A percentile compares a stretch with the other conserved stretches of the same genome.
These are phyloP conservation scores for Colletotrichum cuscutae DNA, from an alignment of 2,329 filamentous ascomycete species.

Conservation along the genomic window DNA sequence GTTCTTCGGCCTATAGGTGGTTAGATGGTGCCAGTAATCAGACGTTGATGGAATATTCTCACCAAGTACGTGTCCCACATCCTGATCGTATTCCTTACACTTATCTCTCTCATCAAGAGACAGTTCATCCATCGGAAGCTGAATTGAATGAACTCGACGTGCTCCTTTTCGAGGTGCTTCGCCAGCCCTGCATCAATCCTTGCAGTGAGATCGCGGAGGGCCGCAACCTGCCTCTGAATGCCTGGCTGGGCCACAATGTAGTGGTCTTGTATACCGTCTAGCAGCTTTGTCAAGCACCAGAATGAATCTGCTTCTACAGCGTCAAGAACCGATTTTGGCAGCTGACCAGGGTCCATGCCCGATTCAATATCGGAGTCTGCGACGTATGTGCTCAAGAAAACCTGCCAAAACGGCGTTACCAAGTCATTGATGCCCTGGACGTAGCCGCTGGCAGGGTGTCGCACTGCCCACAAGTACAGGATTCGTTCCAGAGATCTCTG, in stretches of 20 bases:
- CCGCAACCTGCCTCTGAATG: conserved; percentile 92
- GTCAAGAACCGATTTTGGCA: conserved; percentile 90
- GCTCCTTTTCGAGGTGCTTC: conserved; percentile 88
- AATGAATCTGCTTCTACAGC: conserved; percentile 98
- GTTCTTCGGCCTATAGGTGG: conserved; percentile 83
- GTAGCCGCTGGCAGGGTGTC: conserved; percentile 96
- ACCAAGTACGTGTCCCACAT: conserved; percentile 99
- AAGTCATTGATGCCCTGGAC: conserved; percentile 99
- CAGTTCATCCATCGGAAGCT: conserved; percentile 99
- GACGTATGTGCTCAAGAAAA: conserved; percentile 94
- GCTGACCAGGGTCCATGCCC: conserved; percentile 95
- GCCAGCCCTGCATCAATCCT: conserved; percentile 87
- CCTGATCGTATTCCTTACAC: conserved; percentile 93
- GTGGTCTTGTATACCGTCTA: conserved; percentile 99
- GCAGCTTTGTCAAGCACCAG: conserved; percentile 96
- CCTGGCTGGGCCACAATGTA: conserved; percentile 98
- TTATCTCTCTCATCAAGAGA: conserved; percentile 96
- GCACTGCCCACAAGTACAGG: conserved; percentile 96
- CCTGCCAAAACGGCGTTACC: conserved; percentile 97
- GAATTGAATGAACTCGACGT: conserved; percentile 98
- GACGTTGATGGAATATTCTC: conserved; percentile 46
- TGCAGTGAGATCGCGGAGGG: conserved; percentile 88
- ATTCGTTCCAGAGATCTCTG: conserved; percentile 95
- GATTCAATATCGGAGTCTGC: conserved; percentile 92
- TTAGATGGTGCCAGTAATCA: neutral